phyloP scores from a whole-genome alignment of 148 eudicot species.

The Rhododendron griersonianum region DNA sequence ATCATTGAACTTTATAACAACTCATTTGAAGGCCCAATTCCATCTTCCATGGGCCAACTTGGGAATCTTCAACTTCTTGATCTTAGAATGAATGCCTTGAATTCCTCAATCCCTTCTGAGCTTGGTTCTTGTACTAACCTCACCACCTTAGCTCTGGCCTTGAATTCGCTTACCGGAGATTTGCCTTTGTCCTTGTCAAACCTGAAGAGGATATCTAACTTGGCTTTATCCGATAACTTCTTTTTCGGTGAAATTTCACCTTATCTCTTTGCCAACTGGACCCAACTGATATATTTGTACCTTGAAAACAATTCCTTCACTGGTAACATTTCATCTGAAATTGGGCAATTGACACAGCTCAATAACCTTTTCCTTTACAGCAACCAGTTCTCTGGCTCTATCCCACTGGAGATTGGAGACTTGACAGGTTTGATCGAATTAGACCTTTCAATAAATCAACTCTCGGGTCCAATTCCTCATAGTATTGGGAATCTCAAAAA shows the following conservation, averaged over 20 bases:
- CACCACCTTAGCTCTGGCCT: slow-evolving; percentile 44
- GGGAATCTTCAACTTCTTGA: slow-evolving; percentile 41
- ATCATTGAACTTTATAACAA: slow-evolving; percentile 45
- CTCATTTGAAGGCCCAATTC: slow-evolving; percentile 44
- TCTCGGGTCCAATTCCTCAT: slow-evolving; percentile 51
- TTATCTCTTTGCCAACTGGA: slow-evolving; percentile 47
- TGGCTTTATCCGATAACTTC: slow-evolving; percentile 48
- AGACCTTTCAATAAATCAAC: slow-evolving; percentile 44
- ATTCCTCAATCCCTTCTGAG: slow-evolving; percentile 55
- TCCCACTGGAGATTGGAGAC: slow-evolving; percentile 51
- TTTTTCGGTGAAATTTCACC: slow-evolving; percentile 51
- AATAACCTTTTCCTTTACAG: slow-evolving; percentile 34
- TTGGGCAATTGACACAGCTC: slow-evolving; percentile 42
- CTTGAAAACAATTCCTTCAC: slow-evolving; percentile 49
- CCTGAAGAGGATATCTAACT: slow-evolving; percentile 32
- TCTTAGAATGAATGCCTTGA: slow-evolving; percentile 33
- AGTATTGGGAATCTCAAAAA: slow-evolving; percentile 45
- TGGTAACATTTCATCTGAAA: slow-evolving; percentile 45
- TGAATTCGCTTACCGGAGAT: slow-evolving; percentile 41
- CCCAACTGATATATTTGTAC: slow-evolving; percentile 45
- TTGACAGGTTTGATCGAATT: slow-evolving; percentile 23
- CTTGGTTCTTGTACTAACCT: slow-evolving; percentile 52
- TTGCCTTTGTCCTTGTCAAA: slow-evolving; percentile 59
- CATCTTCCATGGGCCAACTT: slow-evolving; percentile 51
- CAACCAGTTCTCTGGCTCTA: slow-evolving; percentile 43